Conservation (phyloP, 352 stramenopile genomes). For the Achlya hypogyna region DNA sequence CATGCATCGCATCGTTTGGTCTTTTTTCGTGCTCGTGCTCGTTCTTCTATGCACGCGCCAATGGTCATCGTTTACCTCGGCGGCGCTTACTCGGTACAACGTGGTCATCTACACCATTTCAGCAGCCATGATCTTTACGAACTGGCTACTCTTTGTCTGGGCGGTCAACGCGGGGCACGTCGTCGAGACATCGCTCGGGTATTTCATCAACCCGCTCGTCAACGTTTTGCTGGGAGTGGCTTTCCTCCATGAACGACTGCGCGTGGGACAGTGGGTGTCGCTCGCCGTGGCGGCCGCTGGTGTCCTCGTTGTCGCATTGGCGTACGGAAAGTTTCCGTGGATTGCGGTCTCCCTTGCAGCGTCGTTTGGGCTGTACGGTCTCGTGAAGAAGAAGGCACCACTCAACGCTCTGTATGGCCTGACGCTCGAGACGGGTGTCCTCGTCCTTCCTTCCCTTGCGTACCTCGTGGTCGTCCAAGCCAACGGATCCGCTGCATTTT, state of each 20-base stretch:
- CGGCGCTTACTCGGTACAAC: neutral
- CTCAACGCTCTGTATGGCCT: neutral
- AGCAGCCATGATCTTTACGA: neutral
- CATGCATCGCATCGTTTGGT: conserved; percentile 12
- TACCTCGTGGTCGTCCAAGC: neutral
- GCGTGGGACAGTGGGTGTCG: neutral
- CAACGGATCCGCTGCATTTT: neutral
- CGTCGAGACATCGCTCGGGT: neutral
- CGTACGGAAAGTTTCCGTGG: conserved; percentile 5
- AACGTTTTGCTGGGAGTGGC: neutral
- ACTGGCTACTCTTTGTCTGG: neutral
- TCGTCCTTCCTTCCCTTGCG: neutral
- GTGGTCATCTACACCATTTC: neutral
- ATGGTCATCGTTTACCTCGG: neutral
- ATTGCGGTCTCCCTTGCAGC: neutral
- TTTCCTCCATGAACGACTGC: neutral
- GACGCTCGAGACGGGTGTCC: neutral
- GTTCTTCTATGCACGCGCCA: neutral
- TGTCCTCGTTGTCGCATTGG: neutral
- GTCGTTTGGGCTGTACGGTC: neutral
- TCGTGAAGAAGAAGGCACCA: conserved; percentile 6
- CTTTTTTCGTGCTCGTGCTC: neutral
- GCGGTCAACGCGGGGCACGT: neutral
- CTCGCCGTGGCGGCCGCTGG: neutral
- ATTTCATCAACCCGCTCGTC: conserved; percentile 5